Percentiles rank a stretch among this genome's conserved stretches.
phyloP scores from a whole-genome alignment of 768 basidiomycete species.

The Amyloporia xantha region DNA sequence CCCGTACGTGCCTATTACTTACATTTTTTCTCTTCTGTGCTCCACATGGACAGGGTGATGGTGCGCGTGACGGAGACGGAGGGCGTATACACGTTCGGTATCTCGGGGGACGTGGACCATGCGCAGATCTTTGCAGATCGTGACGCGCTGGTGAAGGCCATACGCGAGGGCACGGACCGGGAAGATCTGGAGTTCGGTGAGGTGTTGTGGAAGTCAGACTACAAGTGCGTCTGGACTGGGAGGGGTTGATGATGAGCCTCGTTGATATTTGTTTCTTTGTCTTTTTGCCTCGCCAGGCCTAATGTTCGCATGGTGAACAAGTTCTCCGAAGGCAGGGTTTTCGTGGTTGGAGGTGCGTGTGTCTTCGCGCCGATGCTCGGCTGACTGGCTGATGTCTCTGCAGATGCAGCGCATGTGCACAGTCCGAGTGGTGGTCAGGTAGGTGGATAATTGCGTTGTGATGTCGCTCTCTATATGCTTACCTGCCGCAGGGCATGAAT shows the following conservation, averaged over 20 bases:
- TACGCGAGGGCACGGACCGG: conserved; percentile 1
- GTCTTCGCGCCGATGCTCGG: neutral
- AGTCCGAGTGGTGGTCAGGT: conserved; percentile 43
- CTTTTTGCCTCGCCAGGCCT: conserved; percentile 26
- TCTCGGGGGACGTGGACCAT: neutral
- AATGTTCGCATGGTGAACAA: conserved; percentile 43
- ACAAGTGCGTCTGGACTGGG: neutral
- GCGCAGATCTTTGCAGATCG: neutral
- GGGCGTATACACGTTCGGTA: neutral
- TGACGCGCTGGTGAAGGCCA: neutral
- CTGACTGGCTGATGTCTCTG: neutral
- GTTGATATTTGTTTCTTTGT: too few species aligned
- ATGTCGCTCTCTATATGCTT: too few species aligned
- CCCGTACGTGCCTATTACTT: neutral
- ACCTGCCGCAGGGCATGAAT: conserved; percentile 26
- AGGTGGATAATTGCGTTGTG: too few species aligned
- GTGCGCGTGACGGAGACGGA: neutral
- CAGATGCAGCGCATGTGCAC: conserved; percentile 45
- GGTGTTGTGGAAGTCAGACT: conserved; percentile 2
- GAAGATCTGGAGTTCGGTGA: neutral
- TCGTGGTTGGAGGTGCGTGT: conserved; percentile 39
- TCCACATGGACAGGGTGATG: neutral
- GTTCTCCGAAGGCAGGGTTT: conserved; percentile 36
- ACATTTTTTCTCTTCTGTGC: neutral
- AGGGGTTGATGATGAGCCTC: neutral